Conservation (phyloP, 2,329 filamentous ascomycete species). For the Fusarium nisikadoi region DNA sequence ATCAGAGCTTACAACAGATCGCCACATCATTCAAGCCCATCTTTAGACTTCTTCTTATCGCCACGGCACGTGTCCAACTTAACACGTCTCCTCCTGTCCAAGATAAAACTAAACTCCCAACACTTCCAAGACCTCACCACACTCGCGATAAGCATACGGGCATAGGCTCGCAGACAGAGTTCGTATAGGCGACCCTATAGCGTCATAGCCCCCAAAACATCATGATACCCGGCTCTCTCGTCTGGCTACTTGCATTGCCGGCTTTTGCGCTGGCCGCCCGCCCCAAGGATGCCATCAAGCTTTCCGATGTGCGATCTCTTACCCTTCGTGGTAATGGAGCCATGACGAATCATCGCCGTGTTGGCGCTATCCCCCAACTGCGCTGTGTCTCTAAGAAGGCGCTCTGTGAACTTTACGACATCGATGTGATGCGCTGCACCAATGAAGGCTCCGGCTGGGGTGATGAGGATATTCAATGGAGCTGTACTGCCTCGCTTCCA, state of each 20-base stretch:
- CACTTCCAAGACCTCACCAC: neutral
- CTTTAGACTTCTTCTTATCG: slow-evolving; percentile 23
- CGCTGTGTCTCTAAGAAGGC: slow-evolving; percentile 75
- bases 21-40: slow-evolving; percentile 20
- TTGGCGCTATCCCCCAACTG: slow-evolving; percentile 80
- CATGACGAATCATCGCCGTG: slow-evolving; percentile 79
- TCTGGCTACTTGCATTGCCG: slow-evolving; percentile 41
- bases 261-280: slow-evolving; percentile 43
- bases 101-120: neutral
- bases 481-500: slow-evolving; percentile 75
- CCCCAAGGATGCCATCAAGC: slow-evolving; percentile 64
- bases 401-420: slow-evolving; percentile 74
- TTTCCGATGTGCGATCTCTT: slow-evolving; percentile 75
- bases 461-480: slow-evolving; percentile 87
- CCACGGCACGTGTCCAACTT: slow-evolving; percentile 23
- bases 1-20: slow-evolving; percentile 8
- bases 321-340: slow-evolving; percentile 75
- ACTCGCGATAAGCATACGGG: neutral
- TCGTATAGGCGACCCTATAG: neutral
- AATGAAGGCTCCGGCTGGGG: slow-evolving; percentile 87
- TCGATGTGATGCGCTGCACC: slow-evolving; percentile 88
- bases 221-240: slow-evolving; percentile 46
- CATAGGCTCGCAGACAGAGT: neutral
- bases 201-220: slow-evolving; percentile 12
- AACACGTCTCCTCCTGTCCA: neutral